phyloP scores from a whole-genome alignment of 257 asterid species.

The Galeopsis tetrahit region DNA sequence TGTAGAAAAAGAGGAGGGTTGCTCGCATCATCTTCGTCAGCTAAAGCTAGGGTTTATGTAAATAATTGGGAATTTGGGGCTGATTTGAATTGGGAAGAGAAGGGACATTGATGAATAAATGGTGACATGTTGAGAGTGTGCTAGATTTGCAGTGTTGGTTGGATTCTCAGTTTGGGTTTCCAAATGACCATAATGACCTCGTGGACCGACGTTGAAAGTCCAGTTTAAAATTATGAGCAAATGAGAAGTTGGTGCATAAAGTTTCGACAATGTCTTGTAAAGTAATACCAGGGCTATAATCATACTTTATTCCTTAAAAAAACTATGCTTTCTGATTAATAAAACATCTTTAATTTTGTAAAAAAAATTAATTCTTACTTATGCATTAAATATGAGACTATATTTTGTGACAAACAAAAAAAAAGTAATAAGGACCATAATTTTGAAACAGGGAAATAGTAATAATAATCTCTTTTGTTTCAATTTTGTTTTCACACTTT shows the following conservation, averaged over 20 bases:
- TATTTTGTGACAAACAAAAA: no score
- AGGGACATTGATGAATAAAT: slow-evolving; percentile 31
- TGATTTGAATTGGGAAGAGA: slow-evolving; percentile 40
- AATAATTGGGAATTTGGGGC: slow-evolving; percentile 32
- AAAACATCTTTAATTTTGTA: no score
- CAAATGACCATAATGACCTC: slow-evolving; percentile 54
- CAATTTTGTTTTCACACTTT: no score
- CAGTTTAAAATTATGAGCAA: slow-evolving; percentile 22
- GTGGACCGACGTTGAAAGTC: slow-evolving; percentile 56
- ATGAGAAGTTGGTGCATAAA: slow-evolving; percentile 33
- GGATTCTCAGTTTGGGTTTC: slow-evolving; percentile 30
- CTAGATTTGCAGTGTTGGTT: slow-evolving; percentile 35
- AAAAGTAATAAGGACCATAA: no score
- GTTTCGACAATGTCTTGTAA: slow-evolving; percentile 29
- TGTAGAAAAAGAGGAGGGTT: slow-evolving; percentile 38
- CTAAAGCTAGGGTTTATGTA: slow-evolving; percentile 32
- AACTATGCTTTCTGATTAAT: no score
- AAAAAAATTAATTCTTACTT: no score
- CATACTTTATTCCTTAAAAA: no score
- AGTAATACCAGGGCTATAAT: not conserved
- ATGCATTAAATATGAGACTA: no score
- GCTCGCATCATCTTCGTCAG: slow-evolving; percentile 72
- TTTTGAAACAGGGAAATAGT: no score
- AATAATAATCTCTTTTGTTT: no score
- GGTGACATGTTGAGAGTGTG: slow-evolving; percentile 32